These are phyloP conservation scores for Boletellus deceptivus DNA, from an alignment of 1,284 basidiomycete genomes.

Conservation along the genomic window DNA sequence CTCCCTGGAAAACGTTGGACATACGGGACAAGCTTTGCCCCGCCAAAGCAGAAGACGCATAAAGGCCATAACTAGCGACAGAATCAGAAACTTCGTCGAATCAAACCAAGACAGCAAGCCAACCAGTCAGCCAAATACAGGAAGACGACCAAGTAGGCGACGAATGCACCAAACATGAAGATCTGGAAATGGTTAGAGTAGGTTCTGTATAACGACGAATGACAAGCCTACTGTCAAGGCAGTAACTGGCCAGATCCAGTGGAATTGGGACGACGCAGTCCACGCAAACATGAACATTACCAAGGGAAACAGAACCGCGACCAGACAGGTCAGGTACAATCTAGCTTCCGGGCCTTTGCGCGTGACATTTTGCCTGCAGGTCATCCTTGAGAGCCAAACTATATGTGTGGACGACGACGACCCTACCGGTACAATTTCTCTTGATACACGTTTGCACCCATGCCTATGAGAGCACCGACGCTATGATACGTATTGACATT, in stretches of 20 bases:
- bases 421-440: constrained; percentile 65
- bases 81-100: not conserved
- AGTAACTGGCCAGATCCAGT: constrained; percentile 45
- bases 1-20: constrained; percentile 17
- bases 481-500: constrained; percentile 34
- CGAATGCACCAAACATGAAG: constrained; percentile 56
- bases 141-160: constrained; percentile 65
- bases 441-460: constrained; percentile 53
- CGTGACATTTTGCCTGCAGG: constrained; percentile 21
- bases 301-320: constrained; percentile 48
- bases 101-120: constrained; percentile 11
- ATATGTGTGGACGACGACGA: not conserved
- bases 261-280: constrained; percentile 24
- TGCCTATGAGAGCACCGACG: constrained; percentile 61
- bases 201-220: not conserved
- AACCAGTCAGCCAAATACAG: constrained; percentile 71
- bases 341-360: constrained; percentile 63
- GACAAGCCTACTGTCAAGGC: constrained; percentile 37
- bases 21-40: constrained; percentile 68
- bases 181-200: constrained; percentile 32
- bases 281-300: constrained; percentile 54
- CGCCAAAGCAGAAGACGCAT: constrained; percentile 73
- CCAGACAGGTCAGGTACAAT: constrained; percentile 52
- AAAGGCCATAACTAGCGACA: constrained; percentile 56
- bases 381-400: not conserved